phyloP scores from a whole-genome alignment of 306 rosid species.

The Cicer judaicum region DNA sequence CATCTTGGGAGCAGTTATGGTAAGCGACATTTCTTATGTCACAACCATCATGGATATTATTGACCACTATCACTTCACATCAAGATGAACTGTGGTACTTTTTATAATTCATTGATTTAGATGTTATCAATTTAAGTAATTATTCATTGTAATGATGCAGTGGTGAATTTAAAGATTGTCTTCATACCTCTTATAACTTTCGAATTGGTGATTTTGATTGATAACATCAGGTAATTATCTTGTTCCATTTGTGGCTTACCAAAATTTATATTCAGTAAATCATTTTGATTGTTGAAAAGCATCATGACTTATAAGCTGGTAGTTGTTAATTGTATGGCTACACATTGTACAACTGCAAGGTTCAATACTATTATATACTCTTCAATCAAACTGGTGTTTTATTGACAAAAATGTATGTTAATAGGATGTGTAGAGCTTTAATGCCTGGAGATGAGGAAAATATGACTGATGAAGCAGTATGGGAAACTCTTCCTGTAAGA shows the following conservation, averaged over 20 bases:
- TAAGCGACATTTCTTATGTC: conserved; percentile 46
- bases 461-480: conserved; percentile 85
- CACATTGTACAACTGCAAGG: conserved; percentile 14
- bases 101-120: conserved; percentile 5
- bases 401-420: conserved; percentile 40
- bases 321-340: conserved; percentile 21
- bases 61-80: conserved; percentile 12
- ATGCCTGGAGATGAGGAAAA: conserved; percentile 94
- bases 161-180: conserved; percentile 77
- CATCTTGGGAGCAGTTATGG: conserved; percentile 72
- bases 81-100: conserved; percentile 27
- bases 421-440: conserved; percentile 93
- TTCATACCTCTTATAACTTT: conserved; percentile 78
- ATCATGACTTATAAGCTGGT: neutral
- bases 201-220: conserved; percentile 77
- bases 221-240: conserved; percentile 76
- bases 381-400: conserved; percentile 14
- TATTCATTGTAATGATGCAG: conserved; percentile 59
- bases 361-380: conserved; percentile 32
- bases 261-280: conserved; percentile 1
- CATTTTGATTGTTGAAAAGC: conserved; percentile 32
- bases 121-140: conserved; percentile 12
- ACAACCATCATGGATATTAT: conserved; percentile 21
- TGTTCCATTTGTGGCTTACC: neutral
- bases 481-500: conserved; percentile 99